A percentile compares a stretch with the other conserved stretches of the same genome.
Evolutionary conservation across 441 rosid species (phyloP).

Genomic region (Croton setiger): DNA sequence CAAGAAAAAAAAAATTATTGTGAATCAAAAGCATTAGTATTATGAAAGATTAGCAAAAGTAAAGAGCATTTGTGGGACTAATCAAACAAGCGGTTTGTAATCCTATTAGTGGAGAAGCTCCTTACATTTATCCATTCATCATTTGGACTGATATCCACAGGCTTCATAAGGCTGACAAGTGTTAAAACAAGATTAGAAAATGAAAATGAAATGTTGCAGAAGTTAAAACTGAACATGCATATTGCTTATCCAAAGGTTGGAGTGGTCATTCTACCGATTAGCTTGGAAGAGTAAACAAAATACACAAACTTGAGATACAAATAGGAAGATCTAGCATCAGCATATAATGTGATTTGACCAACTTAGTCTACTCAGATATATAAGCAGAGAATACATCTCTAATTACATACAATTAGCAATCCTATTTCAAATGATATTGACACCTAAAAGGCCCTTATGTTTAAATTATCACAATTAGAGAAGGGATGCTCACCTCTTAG

Average conservation of each 20-base stretch:
- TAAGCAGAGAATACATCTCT: too few relatives aligned
- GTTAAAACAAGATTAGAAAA: slow-evolving; percentile 25
- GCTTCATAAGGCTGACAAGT: slow-evolving; percentile 73
- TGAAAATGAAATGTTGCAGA: slow-evolving; percentile 12
- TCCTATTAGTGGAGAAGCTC: slow-evolving; percentile 18
- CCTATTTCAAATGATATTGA: not conserved
- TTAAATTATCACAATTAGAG: not conserved
- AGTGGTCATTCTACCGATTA: not conserved
- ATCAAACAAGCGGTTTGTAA: slow-evolving; percentile 14
- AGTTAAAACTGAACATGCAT: not conserved
- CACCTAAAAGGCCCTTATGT: not conserved
- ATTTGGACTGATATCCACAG: slow-evolving; percentile 86
- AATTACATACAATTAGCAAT: slow-evolving; percentile 1
- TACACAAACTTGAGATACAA: not conserved
- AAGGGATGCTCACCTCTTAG: slow-evolving; percentile 62
- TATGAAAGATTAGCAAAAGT: slow-evolving; percentile 12
- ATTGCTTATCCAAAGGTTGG: not conserved
- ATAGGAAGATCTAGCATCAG: not conserved
- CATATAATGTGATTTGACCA: not conserved
- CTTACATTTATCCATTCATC: slow-evolving; percentile 99
- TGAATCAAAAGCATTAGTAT: slow-evolving; percentile 17
- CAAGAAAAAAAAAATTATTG: slow-evolving; percentile 15
- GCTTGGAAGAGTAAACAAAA: not conserved
- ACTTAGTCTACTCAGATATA: not conserved
- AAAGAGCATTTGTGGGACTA: not conserved